Evolutionary conservation across 1,139 yeast genomes (phyloP), one percentile per base, ranked within the genome.

Genomic region (Blastobotrys illinoisensis): DNA sequence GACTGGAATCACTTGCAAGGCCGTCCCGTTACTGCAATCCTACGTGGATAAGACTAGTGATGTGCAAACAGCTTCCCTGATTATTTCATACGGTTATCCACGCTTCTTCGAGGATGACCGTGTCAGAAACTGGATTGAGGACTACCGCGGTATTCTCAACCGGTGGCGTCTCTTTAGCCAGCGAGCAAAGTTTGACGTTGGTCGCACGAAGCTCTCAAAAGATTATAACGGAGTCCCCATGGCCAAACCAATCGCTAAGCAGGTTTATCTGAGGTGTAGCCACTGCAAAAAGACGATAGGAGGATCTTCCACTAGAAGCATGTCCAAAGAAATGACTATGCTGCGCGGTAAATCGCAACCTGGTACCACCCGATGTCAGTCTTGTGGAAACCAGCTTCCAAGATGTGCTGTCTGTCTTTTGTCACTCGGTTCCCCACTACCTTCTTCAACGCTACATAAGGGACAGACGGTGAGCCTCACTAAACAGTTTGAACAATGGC

Each of bases 21-120:
- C 96, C 0, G 81, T 89, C 24, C 88, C 88, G 66, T 75, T 93
- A 50, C 70, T 93, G 40, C 97, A 91, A 68, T 81, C 90, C 1
- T 93, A 87, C 69, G 95, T 91, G 46, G 95, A 90, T 67, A 78
- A 93, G 62, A 88, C 97, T 0, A 82, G 90, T 56, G 99, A 93
- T 68, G 88, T 91, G 1, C 99, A 93, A 70, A 90, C 97, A 0
- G 97, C 96, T 0, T 85, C 96, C 0, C 72, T 91, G 51, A 82
- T 91, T 9, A 80, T 89, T 0, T 78, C 91, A 1, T 88, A 81
- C 72, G 96, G 90, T 0, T 84, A 86, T 52, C 97, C 98, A 0
- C 74, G 93, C 57, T 90, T 87, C 67, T 88, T 91, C 66, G 57
- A 58, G 3, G 96, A 89, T 65, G 71, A 70, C 2, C 73, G 95